Conservation (phyloP, 257 asterid genomes). For the Fraxinus pennsylvanica region DNA sequence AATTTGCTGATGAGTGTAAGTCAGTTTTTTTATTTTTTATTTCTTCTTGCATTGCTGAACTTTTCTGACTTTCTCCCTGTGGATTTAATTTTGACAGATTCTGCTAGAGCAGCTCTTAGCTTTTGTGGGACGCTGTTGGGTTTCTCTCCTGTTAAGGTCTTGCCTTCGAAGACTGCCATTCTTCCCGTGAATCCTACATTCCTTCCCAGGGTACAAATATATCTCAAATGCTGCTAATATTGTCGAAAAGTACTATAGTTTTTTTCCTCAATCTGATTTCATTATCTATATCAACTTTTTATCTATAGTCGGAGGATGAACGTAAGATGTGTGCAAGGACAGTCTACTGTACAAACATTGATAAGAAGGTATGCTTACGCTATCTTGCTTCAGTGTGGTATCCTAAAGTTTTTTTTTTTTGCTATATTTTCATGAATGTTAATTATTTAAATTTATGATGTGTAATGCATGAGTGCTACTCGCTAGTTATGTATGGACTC, state of each 20-base stretch:
- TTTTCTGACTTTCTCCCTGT: conserved; percentile 13
- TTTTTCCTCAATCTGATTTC: neutral
- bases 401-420: neutral
- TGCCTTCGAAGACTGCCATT: conserved; percentile 95
- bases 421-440: neutral
- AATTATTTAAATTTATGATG: neutral
- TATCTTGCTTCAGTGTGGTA: neutral
- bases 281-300: conserved; percentile 12
- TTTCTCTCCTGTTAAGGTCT: conserved; percentile 76
- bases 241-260: neutral
- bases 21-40: neutral
- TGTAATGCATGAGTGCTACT: neutral
- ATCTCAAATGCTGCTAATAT: conserved; percentile 1
- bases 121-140: conserved; percentile 74
- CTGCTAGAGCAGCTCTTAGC: conserved; percentile 72
- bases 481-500: neutral
- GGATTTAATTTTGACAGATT: conserved; percentile 49
- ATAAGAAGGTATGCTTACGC: conserved; percentile 59
- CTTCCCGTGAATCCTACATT: conserved; percentile 95
- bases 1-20: conserved; percentile 90
- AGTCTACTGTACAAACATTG: conserved; percentile 93
- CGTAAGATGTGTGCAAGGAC: conserved; percentile 98
- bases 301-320: conserved; percentile 81
- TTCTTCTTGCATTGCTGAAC: neutral
- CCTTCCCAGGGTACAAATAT: conserved; percentile 73